Evolutionary conservation across 1,139 yeast genomes (phyloP), one percentile per base, ranked within the genome.

Genomic region (Nakaseomyces delphensis): DNA sequence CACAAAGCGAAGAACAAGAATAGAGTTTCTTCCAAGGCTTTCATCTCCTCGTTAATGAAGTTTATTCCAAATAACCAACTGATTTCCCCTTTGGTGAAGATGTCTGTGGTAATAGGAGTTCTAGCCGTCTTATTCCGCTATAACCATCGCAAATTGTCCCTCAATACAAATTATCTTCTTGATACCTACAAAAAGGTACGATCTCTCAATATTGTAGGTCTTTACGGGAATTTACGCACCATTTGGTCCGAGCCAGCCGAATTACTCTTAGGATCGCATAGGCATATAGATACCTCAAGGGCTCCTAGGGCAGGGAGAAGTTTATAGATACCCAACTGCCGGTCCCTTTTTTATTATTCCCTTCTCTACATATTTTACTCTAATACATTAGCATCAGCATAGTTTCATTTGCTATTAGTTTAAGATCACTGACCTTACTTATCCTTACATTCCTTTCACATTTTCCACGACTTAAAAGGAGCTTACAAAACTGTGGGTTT

Each of bases 281-380:
- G 15, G 10, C 35, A 31, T 31, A 31, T 31, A 10, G 35, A 31
- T 18, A 16, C 20, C 23, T 23, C 35, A 11, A 23, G 35, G 3
- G 11, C 35, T 2, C 35, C 35, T 13, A 31, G 35, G n/a, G 21
- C 31, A 13, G 31, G 16, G 3, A 14, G 18, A 14, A 13, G n/a
- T 25, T 25, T 25, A 25, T 25, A 25, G 28, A 6, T 21, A 6
- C 24, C 8, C n/a, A n/a, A n/a, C n/a, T n/a, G n/a, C n/a, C n/a
- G n/a, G n/a, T n/a, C n/a, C n/a, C n/a, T n/a, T n/a, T n/a, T n/a
- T n/a, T n/a, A n/a, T n/a, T n/a, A n/a, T n/a, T n/a, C n/a, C n/a
- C n/a, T n/a, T n/a, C n/a, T n/a, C n/a, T n/a, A n/a, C 24, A 21
- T 21, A 21, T 40, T 40, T n/a, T 35, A 40, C 28, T 7, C 23